Evolutionary conservation across 768 basidiomycete genomes (phyloP), one percentile per base, ranked within the genome.

Genomic region (Dacryopinax primogenitus): DNA sequence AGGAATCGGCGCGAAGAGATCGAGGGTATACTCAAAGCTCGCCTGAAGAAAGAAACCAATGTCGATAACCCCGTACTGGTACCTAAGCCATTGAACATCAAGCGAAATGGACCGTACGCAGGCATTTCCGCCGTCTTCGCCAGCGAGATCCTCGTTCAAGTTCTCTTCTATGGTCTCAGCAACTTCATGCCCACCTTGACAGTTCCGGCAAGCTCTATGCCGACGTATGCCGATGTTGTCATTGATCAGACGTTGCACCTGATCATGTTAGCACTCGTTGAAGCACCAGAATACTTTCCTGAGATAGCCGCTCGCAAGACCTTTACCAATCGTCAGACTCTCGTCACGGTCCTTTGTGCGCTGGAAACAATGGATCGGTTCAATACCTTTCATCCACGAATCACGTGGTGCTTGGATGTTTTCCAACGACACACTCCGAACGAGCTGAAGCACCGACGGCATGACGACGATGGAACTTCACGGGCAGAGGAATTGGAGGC

Each of bases 1-100:
- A 82, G 94, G 39, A 98, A 98, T 76, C 86, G 91, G 69, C 83
- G 93, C 39, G 91, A 95, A 70, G 90, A 93, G 72, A 95, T 92
- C 28, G 92, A 93, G 71, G 83, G 79, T 41, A 82, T 88, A 2
- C 76, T 94, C 61, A 80, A 83, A 66, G 81, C 79, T 61, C 80
- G 90, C 45, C 69, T 86, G 63, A 86, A 82, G 78, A 88, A 86
- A 78, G 79, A 79, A 68, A 81, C 80, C 0, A 83, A 84, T 61
- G 75, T 80, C 45, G 72, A 77, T 62, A 85, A 91, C 69, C 82
- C 86, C 0, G 84, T 96, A 16, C 78, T 95, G 64, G 80, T 89
- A 1, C 94, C 94, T 0, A 83, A 81, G 65, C 80, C 83, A 1
- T 80, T 92, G 64, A 78, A 78, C 12, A 84, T 92, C 66, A 78